Conservation (phyloP, 805 yeast genomes). For the Candida suzukii region DNA sequence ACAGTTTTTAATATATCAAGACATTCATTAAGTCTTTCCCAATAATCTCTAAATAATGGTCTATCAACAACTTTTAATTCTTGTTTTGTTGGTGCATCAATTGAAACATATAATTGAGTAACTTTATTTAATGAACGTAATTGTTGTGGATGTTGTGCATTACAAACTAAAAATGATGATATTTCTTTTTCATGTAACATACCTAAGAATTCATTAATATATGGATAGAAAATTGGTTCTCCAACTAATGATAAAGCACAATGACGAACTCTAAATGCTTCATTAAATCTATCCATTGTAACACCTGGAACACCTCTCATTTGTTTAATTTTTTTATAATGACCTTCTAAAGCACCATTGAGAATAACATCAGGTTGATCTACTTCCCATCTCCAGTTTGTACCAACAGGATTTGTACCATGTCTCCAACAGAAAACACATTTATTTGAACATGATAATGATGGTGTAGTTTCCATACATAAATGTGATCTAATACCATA, state of each 20-base stretch:
- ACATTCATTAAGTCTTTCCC: constrained; percentile 83
- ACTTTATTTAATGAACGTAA: constrained; percentile 63
- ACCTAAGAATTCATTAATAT: constrained; percentile 76
- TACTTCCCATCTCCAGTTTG: constrained; percentile 94
- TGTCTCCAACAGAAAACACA: constrained; percentile 98
- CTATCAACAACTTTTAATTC: constrained; percentile 80
- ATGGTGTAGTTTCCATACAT: constrained; percentile 95
- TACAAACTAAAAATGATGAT: constrained; percentile 85
- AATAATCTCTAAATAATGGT: constrained; percentile 83
- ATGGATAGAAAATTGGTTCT: constrained; percentile 90
- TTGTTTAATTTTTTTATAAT: constrained; percentile 86
- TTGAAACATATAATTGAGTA: constrained; percentile 86
- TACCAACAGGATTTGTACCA: constrained; percentile 95
- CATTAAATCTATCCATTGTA: constrained; percentile 80
- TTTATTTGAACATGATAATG: constrained; percentile 87
- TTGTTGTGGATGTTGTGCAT: constrained; percentile 93
- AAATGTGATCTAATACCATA: constrained; percentile 87
- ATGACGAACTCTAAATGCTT: constrained; percentile 82
- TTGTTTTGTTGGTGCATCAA: constrained; percentile 85
- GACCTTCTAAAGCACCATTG: constrained; percentile 83
- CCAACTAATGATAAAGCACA: constrained; percentile 93
- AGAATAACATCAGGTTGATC: constrained; percentile 81
- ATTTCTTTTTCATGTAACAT: constrained; percentile 76
- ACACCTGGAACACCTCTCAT: constrained; percentile 96
- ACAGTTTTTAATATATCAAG: constrained; percentile 67